phyloP scores from a whole-genome alignment of 371 early-diverging fungal species.

The Circinella minor region DNA sequence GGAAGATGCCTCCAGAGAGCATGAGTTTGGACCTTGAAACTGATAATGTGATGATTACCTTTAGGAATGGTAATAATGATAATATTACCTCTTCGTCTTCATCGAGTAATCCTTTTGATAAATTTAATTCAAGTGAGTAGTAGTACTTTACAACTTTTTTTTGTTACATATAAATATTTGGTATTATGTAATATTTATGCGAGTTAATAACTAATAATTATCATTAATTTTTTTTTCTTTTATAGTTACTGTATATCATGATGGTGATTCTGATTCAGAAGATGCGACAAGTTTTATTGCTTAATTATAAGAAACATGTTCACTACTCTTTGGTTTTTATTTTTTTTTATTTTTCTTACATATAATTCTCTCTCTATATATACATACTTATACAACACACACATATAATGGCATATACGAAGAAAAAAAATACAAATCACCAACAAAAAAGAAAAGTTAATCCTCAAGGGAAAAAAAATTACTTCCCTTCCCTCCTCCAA shows the following conservation, averaged over 20 bases:
- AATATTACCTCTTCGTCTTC: background rate
- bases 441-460: no score
- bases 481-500: background rate
- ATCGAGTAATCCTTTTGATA: slow-evolving; percentile 61
- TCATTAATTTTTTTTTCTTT: background rate
- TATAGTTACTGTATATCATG: slow-evolving; percentile 69
- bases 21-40: slow-evolving; percentile 67
- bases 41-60: slow-evolving; percentile 37
- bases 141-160: background rate
- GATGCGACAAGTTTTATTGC: background rate
- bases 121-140: slow-evolving; percentile 68
- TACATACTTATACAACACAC: no score
- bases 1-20: slow-evolving; percentile 68
- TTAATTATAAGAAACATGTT: background rate
- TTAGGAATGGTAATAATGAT: slow-evolving; percentile 50
- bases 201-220: no score
- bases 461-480: no score
- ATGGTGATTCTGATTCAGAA: slow-evolving; percentile 64
- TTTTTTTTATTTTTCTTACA: no score
- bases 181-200: background rate
- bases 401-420: no score
- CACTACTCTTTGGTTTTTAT: no score
- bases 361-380: no score
- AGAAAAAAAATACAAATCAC: no score
- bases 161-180: background rate